phyloP scores from a whole-genome alignment of 257 asterid genomes.

The Coffea canephora region DNA sequence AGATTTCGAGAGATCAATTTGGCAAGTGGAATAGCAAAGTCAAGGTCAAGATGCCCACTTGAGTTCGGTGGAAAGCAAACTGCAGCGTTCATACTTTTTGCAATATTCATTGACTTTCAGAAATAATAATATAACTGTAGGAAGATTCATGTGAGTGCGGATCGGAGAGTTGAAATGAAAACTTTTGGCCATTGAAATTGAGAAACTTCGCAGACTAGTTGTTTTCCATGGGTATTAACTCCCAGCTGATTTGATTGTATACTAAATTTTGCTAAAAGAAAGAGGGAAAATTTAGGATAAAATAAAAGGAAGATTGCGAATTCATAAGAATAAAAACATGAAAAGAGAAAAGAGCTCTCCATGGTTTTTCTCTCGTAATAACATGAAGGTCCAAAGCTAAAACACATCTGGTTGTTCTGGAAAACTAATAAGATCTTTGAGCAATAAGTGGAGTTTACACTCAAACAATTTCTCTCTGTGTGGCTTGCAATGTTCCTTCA shows the following conservation, averaged over 20 bases:
- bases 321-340: background rate
- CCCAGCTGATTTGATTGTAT: background rate
- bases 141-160: background rate
- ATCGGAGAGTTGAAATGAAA: background rate
- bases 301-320: too few species aligned
- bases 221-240: background rate
- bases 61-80: background rate
- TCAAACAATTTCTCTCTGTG: background rate
- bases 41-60: constrained; percentile 7
- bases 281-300: too few species aligned
- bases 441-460: background rate
- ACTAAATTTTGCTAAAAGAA: background rate
- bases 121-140: background rate
- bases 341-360: too few species aligned
- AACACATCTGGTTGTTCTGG: background rate
- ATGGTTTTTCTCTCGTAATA: background rate
- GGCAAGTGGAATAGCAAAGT: constrained; percentile 1
- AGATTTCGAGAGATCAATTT: background rate
- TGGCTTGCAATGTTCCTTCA: background rate
- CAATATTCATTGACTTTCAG: constrained; percentile 8
- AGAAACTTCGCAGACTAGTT: background rate
- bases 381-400: background rate
- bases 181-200: background rate
- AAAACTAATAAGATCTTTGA: background rate
- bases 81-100: background rate